phyloP scores from a whole-genome alignment of 768 basidiomycete genomes.

The Psilocybe cubensis region DNA sequence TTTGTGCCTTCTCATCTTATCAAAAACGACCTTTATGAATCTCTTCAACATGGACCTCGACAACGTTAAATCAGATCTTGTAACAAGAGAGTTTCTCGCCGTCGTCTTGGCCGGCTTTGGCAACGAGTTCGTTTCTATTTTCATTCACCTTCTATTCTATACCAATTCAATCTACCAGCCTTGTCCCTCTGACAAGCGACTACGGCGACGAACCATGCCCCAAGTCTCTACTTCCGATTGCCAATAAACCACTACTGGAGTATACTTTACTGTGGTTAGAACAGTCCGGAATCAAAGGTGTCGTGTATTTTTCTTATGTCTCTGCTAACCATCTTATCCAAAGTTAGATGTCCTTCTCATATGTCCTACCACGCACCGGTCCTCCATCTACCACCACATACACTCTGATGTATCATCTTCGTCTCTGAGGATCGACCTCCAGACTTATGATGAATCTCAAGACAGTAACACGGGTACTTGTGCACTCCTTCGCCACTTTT shows the following conservation, averaged over 20 bases:
- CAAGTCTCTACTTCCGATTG: slow-evolving; percentile 87
- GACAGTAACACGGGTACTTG: slow-evolving; percentile 73
- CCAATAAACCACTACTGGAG: slow-evolving; percentile 86
- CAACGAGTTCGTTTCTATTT: slow-evolving; percentile 64
- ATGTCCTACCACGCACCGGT: slow-evolving; percentile 77
- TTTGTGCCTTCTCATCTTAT: slow-evolving; percentile 15
- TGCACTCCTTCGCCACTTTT: slow-evolving; percentile 76
- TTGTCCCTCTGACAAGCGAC: slow-evolving; percentile 74
- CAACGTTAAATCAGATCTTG: slow-evolving; percentile 51
- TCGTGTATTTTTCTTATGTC: slow-evolving; percentile 17
- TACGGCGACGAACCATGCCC: slow-evolving; percentile 83
- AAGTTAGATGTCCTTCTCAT: slow-evolving; percentile 81
- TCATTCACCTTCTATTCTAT: slow-evolving; percentile 9
- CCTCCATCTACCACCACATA: slow-evolving; percentile 81
- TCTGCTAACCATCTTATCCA: slow-evolving; percentile 9
- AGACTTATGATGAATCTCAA: slow-evolving; percentile 77
- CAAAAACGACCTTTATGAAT: neutral
- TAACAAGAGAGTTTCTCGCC: slow-evolving; percentile 82
- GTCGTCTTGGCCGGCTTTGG: slow-evolving; percentile 92
- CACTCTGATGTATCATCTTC: slow-evolving; percentile 76
- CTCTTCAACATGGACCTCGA: slow-evolving; percentile 62
- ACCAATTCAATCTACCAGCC: slow-evolving; percentile 42
- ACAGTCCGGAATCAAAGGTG: slow-evolving; percentile 83
- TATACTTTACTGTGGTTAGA: slow-evolving; percentile 87
- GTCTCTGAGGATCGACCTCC: slow-evolving; percentile 73